phyloP scores from a whole-genome alignment of 495 filamentous ascomycete genomes.

The Neurospora tetrasperma region DNA sequence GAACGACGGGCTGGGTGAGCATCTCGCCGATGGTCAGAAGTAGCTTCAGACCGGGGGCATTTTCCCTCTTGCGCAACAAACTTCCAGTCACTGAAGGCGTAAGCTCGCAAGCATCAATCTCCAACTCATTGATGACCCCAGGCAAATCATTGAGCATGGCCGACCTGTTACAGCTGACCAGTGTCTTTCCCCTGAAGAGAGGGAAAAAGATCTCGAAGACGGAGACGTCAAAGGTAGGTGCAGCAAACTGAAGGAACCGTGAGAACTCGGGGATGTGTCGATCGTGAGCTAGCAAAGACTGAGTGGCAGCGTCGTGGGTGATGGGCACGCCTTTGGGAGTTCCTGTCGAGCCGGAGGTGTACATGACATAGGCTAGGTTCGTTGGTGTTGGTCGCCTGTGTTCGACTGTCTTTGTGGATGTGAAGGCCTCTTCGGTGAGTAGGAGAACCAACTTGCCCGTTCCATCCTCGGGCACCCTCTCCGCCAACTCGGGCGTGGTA shows the following conservation, averaged over 20 bases:
- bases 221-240: conserved; percentile 80
- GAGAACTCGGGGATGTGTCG: conserved; percentile 58
- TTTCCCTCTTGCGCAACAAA: conserved; percentile 48
- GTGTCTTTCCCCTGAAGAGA: conserved; percentile 54
- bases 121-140: conserved; percentile 47
- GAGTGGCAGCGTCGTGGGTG: conserved; percentile 65
- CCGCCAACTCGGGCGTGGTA: conserved; percentile 29
- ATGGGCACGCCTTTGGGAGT: conserved; percentile 75
- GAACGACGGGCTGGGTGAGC: conserved; percentile 60
- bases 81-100: conserved; percentile 72
- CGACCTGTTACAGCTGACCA: conserved; percentile 55
- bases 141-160: conserved; percentile 62
- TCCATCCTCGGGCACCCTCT: conserved; percentile 17
- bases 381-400: conserved; percentile 11
- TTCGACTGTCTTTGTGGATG: background rate
- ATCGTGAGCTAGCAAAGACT: conserved; percentile 68
- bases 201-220: conserved; percentile 87
- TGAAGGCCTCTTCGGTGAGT: conserved; percentile 9
- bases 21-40: conserved; percentile 83
- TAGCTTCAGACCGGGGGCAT: conserved; percentile 50
- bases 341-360: conserved; percentile 85
- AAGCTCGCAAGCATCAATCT: conserved; percentile 71
- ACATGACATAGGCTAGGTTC: conserved; percentile 78
- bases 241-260: conserved; percentile 78
- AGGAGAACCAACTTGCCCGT: conserved; percentile 15